Evolutionary conservation across 805 yeast species (phyloP).

Genomic region (Metschnikowia reukaufii): DNA sequence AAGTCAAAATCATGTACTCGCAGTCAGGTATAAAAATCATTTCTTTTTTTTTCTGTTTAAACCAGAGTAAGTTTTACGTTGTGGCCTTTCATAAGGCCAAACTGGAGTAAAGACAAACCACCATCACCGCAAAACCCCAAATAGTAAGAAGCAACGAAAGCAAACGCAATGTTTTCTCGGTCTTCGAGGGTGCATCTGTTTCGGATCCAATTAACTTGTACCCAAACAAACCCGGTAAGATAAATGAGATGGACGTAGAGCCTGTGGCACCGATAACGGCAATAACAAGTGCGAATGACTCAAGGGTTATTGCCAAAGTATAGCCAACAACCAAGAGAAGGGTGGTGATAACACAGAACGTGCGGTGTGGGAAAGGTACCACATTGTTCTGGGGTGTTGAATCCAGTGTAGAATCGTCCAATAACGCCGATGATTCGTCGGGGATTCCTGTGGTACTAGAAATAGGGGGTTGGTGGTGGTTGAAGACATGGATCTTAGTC

Average conservation of each 20-base stretch:
- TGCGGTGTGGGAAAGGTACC: slow-evolving; percentile 48
- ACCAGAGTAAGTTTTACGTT: no score
- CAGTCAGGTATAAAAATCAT: no score
- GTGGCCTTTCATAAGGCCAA: slow-evolving; percentile 11
- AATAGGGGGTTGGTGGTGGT: neutral
- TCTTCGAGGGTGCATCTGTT: slow-evolving; percentile 24
- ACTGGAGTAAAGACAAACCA: slow-evolving; percentile 40
- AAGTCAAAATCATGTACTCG: neutral
- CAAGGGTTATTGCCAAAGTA: slow-evolving; percentile 54
- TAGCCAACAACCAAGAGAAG: slow-evolving; percentile 50
- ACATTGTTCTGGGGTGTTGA: slow-evolving; percentile 14
- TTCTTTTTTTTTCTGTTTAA: no score
- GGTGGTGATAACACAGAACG: slow-evolving; percentile 52
- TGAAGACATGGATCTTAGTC: slow-evolving; percentile 24
- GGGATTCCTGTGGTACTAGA: neutral
- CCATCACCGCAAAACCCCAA: slow-evolving; percentile 58
- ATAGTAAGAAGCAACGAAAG: slow-evolving; percentile 46
- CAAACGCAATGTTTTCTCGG: slow-evolving; percentile 34
- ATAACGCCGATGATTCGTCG: slow-evolving; percentile 16
- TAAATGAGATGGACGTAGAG: slow-evolving; percentile 74
- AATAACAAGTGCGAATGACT: slow-evolving; percentile 65
- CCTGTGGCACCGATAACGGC: slow-evolving; percentile 84
- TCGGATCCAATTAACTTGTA: slow-evolving; percentile 50
- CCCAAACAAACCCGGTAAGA: slow-evolving; percentile 77
- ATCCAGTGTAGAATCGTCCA: slow-evolving; percentile 2